Conservation (phyloP, 2,329 filamentous ascomycete species). For the Neurospora crassa region DNA sequence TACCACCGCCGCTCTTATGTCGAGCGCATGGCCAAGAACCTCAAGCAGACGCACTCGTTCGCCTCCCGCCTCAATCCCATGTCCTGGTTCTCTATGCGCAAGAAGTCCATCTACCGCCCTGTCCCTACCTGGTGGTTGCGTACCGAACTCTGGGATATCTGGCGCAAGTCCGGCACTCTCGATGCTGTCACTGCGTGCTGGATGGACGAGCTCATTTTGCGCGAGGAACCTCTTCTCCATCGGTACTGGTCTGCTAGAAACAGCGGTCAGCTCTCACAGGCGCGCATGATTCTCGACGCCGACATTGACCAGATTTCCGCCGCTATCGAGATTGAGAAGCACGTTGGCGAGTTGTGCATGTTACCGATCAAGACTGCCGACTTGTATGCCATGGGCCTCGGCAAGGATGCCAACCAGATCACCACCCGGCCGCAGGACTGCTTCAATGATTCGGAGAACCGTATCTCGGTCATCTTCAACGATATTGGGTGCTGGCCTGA, state of each 20-base stretch:
- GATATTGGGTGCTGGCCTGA: constrained; percentile 45
- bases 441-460: constrained; percentile 36
- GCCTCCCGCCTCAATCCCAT: constrained; percentile 18
- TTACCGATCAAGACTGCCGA: constrained; percentile 30
- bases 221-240: constrained; percentile 33
- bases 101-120: constrained; percentile 22
- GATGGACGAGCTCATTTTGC: constrained; percentile 39
- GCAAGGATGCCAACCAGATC: constrained; percentile 31
- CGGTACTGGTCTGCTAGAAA: constrained; percentile 37
- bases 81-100: constrained; percentile 16
- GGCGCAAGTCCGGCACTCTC: constrained; percentile 34
- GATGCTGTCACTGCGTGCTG: constrained; percentile 40
- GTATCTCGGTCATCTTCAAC: constrained; percentile 40
- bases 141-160: constrained; percentile 40
- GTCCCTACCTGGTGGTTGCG: constrained; percentile 37
- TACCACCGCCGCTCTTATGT: constrained; percentile 23
- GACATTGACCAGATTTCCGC: constrained; percentile 27
- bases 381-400: constrained; percentile 31
- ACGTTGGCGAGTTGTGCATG: constrained; percentile 28
- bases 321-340: constrained; percentile 28
- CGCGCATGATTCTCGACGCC: constrained; percentile 32
- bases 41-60: constrained; percentile 12
- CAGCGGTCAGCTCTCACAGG: constrained; percentile 30
- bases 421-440: constrained; percentile 30
- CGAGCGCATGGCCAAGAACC: constrained; percentile 18